Evolutionary conservation across 2,329 filamentous ascomycete genomes (phyloP), one percentile per base, ranked within the genome.

Genomic region (Coniochaeta sp.): DNA sequence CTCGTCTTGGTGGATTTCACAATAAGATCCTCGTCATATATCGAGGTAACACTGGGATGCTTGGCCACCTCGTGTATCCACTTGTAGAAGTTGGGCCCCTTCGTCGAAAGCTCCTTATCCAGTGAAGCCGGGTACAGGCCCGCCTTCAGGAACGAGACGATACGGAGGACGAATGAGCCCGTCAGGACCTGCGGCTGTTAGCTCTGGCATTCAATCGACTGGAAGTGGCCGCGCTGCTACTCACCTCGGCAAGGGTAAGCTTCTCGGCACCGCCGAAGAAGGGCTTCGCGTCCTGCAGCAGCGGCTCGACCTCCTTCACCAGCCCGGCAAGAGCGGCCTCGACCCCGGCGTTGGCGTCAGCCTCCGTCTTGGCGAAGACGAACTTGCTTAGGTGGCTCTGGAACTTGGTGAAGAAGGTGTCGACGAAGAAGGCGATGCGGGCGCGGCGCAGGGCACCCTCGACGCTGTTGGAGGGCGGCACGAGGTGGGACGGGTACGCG

Each of bases 221-320:
- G 8, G 38, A 55, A 57, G 8, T n/a, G 43, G 33, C n/a, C 11
- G 7, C 38, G 31, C 24, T 43, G 17, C 17, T 17, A 69, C 74
- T 62, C 73, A 90, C 89, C 82, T 95, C 91, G 12, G 87, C 90
- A 38, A 92, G 73, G 0, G 89, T 93, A 44, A 92, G 69, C 69
- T 76, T 84, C 22, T 82, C 76, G 58, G 80, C 84, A 0, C 87
- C 87, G 1, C 82, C 84, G 69, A 89, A 89, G 71, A 85, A 90
- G 0, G 86, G 86, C 1, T 70, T 74, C 0, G 79, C 64, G 59
- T 79, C 76, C 2, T 67, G 68, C 28, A 96, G 75, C 40, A 91
- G 73, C 1, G 89, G 89, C 73, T 93, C 90, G 60, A 95, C 75
- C 67, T 93, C 89, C 74, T 88, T 90, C 59, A 79, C 77, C 1